A percentile compares a stretch with the other conserved stretches of the same genome.
Conservation (phyloP, 2,329 filamentous ascomycete genomes). For the Penicillium glabrum region DNA sequence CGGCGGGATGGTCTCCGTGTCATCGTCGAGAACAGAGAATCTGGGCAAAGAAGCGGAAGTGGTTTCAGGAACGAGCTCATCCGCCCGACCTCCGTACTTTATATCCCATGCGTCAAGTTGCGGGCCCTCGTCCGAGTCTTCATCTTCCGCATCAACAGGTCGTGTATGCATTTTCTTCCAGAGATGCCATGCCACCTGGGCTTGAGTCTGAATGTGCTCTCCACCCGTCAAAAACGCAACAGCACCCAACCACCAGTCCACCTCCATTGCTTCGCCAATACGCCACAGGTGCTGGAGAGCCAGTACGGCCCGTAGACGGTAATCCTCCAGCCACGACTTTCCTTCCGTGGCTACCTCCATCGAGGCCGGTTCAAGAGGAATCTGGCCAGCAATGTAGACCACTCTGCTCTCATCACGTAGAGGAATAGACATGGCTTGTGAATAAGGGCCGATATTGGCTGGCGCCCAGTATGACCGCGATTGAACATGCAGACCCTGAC, state of each 20-base stretch:
- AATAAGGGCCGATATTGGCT: conserved; percentile 96
- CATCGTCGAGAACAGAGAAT: conserved; percentile 26
- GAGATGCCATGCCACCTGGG: conserved; percentile 38
- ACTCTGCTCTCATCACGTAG: conserved; percentile 33
- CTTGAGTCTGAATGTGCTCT: conserved; percentile 34
- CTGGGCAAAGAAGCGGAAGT: conserved; percentile 22
- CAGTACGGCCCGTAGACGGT: conserved; percentile 63
- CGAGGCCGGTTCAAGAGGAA: conserved; percentile 76
- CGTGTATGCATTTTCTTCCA: conserved; percentile 47
- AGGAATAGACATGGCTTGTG: conserved; percentile 68
- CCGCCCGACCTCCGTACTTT: conserved; percentile 56
- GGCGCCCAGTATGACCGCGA: conserved; percentile 96
- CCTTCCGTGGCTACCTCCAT: conserved; percentile 57
- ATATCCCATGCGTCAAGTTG: conserved; percentile 50
- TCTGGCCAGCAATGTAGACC: conserved; percentile 82
- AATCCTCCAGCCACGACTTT: conserved; percentile 35
- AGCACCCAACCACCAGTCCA: conserved; percentile 72
- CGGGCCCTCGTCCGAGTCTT: conserved; percentile 52
- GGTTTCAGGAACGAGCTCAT: conserved; percentile 33
- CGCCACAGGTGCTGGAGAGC: conserved; percentile 88
- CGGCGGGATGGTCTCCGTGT: conserved; percentile 53
- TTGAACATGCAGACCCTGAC: conserved; percentile 77
- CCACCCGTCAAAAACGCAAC: conserved; percentile 68
- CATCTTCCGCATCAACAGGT: conserved; percentile 19
- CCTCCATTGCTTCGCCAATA: conserved; percentile 69